Evolutionary conservation across 202 grass and related monocot species (phyloP).

Genomic region (Dendrocalamus latiflorus): DNA sequence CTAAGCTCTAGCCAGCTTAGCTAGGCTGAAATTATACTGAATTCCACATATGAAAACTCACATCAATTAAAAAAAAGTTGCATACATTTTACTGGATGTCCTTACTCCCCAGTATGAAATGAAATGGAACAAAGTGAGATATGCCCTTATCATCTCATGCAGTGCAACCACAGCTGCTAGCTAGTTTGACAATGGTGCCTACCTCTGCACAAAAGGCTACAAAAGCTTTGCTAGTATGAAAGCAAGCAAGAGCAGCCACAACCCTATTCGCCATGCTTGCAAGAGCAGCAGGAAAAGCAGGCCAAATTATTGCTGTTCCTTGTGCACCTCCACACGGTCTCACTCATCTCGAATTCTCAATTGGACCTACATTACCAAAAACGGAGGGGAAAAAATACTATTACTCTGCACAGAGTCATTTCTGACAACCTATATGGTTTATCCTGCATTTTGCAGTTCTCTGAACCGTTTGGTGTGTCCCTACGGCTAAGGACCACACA

Average conservation of each 20-base stretch:
- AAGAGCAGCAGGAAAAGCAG: neutral
- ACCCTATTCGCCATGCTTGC: neutral
- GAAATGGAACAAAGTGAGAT: neutral
- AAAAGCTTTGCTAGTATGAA: neutral
- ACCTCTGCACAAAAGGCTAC: neutral
- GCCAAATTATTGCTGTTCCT: too few species aligned
- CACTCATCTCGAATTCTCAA: neutral
- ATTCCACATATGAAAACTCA: neutral
- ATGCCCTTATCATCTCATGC: neutral
- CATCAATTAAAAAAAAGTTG: neutral
- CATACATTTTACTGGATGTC: neutral
- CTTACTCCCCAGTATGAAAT: neutral
- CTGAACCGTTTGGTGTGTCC: slow-evolving; percentile 11
- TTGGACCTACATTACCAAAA: neutral
- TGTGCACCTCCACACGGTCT: neutral
- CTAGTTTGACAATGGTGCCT: slow-evolving; percentile 24
- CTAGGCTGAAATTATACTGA: neutral
- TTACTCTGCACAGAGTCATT: neutral
- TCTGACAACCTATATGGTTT: slow-evolving; percentile 21
- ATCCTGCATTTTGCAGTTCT: slow-evolving; percentile 20
- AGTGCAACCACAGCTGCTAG: neutral
- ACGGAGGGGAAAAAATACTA: neutral
- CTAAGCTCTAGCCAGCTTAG: neutral
- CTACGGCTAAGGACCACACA: slow-evolving; percentile 16
- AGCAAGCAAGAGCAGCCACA: neutral